These are phyloP conservation scores for Paracoccidioides brasiliensis DNA, from an alignment of 2,329 filamentous ascomycete species.

Conservation along the genomic window DNA sequence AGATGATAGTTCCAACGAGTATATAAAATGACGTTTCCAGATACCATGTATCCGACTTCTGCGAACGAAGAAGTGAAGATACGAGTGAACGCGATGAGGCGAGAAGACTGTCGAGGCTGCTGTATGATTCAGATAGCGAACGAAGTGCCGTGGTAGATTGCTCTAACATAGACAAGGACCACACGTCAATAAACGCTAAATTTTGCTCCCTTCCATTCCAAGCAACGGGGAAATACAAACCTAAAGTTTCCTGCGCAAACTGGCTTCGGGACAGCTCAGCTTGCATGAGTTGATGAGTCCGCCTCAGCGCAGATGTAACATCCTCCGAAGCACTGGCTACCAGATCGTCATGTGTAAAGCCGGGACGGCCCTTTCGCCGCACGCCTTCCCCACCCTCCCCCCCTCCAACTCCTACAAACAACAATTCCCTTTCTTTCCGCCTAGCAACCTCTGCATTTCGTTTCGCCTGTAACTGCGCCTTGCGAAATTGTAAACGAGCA, in stretches of 20 bases:
- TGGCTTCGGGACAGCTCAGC: constrained; percentile 72
- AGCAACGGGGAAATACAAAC: constrained; percentile 16
- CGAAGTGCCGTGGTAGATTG: constrained; percentile 73
- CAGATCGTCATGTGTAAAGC: constrained; percentile 57
- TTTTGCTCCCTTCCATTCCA: neutral
- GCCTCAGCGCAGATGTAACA: constrained; percentile 69
- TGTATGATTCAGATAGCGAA: constrained; percentile 69
- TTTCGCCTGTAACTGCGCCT: constrained; percentile 68
- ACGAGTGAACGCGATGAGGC: constrained; percentile 62
- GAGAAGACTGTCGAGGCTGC: constrained; percentile 63
- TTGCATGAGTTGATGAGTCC: constrained; percentile 78
- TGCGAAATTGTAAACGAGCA: constrained; percentile 58
- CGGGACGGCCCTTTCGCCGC: constrained; percentile 28
- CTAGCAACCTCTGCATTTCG: constrained; percentile 60
- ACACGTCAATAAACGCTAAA: constrained; percentile 6
- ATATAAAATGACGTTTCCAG: constrained; percentile 81
- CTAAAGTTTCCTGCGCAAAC: constrained; percentile 77
- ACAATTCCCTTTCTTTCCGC: constrained; percentile 60
- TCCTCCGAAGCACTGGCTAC: constrained; percentile 63
- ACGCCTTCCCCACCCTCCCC: constrained; percentile 19
- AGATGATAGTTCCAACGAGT: constrained; percentile 60
- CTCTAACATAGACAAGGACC: constrained; percentile 24
- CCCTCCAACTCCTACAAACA: constrained; percentile 53
- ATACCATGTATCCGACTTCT: constrained; percentile 98
- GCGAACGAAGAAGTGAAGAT: constrained; percentile 64